phyloP scores from a whole-genome alignment of 208 protist genomes.

The Blastocrithidia nonstop region DNA sequence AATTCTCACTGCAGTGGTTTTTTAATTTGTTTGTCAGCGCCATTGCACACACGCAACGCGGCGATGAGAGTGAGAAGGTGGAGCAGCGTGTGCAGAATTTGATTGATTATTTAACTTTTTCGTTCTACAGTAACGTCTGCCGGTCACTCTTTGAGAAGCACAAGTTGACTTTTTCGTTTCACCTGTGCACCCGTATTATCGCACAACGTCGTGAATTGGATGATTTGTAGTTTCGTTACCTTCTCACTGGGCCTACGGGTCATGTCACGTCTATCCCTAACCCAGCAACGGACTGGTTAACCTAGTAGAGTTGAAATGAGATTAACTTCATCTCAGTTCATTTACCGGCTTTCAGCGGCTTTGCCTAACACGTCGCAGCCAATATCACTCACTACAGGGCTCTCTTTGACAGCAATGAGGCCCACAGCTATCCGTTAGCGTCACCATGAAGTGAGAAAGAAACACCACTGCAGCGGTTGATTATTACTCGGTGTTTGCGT shows the following conservation, averaged over 20 bases:
- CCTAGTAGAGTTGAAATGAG: slow-evolving; percentile 86
- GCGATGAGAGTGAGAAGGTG: slow-evolving; percentile 14
- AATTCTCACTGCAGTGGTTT: slow-evolving; percentile 97
- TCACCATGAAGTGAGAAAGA: slow-evolving; percentile 63
- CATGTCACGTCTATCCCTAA: slow-evolving; percentile 44
- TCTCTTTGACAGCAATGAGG: slow-evolving; percentile 87
- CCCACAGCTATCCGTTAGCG: slow-evolving; percentile 70
- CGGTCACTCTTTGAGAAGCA: slow-evolving; percentile 96
- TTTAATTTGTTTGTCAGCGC: slow-evolving; percentile 89
- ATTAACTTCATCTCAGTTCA: slow-evolving; percentile 72
- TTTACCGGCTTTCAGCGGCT: slow-evolving; percentile 63
- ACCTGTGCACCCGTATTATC: slow-evolving; percentile 84
- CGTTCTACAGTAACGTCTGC: slow-evolving; percentile 96
- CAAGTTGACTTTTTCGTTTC: slow-evolving; percentile 97
- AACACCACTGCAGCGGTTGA: slow-evolving; percentile 85
- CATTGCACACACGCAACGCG: slow-evolving; percentile 45
- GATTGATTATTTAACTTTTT: slow-evolving; percentile 94
- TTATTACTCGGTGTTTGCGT: slow-evolving; percentile 91
- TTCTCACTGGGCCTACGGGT: slow-evolving; percentile 81
- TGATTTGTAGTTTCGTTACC: slow-evolving; percentile 79
- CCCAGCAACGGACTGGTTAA: slow-evolving; percentile 87
- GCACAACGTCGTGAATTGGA: slow-evolving; percentile 65
- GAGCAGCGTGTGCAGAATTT: slow-evolving; percentile 75
- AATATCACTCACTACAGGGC: slow-evolving; percentile 71
- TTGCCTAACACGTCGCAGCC: slow-evolving; percentile 72